Base-by-base conservation (phyloP, 1,284 basidiomycete genomes). In the Apiotrichum sp. region DNA sequence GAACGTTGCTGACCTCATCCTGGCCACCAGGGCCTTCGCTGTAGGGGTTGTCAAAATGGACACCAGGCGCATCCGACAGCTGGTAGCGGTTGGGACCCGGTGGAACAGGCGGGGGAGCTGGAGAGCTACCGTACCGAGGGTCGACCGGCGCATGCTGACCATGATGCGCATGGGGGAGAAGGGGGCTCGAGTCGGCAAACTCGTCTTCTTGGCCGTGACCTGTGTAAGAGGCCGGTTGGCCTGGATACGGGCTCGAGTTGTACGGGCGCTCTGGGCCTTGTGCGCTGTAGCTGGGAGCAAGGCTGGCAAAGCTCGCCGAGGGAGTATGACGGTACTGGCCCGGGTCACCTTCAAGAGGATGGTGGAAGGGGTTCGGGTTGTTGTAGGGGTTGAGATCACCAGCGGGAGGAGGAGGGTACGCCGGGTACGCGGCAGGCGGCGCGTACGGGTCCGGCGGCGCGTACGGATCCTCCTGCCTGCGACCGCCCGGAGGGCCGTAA, bases 1-100 rank as follows among this genome's bases (percentile, higher is more conserved):
- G 73, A 9, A 80, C 69, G 60, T 77, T 74, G 32, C 74, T 69
- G 44, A 74, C 69, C 4, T 76, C 66, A 16, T 71, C 67, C 22
- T 22, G 22, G 22, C 22, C 22, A 41, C 40, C 41, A 3, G 29
- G 45, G 7, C 56, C 58, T 10, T 57, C 40, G 35, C 49, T 50
- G 42, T 57, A 56, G 7, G 59, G 56, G 11, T 58, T 40, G 51
- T 61, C 56, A 33, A 61, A 61, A 43, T 35, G 59, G 31, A 50
- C 32, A 16, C 47, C 38, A 33, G 47, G 39, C 31, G 45, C 32
- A 33, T 44, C 47, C 16, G 4, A 11, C 33, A 34, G 22, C 48
- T 49, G 48, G 38, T 16, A 40, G 29, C 44, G 31, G 32, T 11
- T 8, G 29, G 29, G 14, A 34, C 48, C 48, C 6, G 50, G 50